Base-by-base conservation (phyloP, 2,329 filamentous ascomycete species). In the Blastomyces silverae region DNA sequence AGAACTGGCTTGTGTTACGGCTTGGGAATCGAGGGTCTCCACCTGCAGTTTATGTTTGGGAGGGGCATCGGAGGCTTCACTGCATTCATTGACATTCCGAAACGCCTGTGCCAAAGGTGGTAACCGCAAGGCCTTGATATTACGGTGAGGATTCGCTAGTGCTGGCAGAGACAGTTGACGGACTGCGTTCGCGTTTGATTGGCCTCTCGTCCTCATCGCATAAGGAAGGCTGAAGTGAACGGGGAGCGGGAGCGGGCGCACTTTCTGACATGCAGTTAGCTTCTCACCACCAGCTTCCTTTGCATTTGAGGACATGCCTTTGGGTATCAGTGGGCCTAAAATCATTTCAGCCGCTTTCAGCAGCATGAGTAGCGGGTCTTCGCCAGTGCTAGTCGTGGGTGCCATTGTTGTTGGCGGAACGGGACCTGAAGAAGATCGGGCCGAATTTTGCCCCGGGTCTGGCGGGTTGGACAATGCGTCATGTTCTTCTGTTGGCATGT, bases 251-350 rank as follows among this genome's bases (percentile, higher is more conserved):
- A 42, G 56, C n/a, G 37, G 56, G 11, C 25, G 34, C 37, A 42
- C 20, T 25, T 58, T 58, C 58, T 46, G 58, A 7, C 44, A 50
- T 61, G 20, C 10, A 50, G 58, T 61, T 61, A 46, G 58, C 25
- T 61, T 50, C 44, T 46, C 42, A 17, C 25, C 22, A 61, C 44
- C 42, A 50, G 25, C 42, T 25, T 48, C 44, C 42, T 28, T 39
- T 58, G n/a, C 22, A 50, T 34, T 42, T 15, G 25, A 50, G 25
- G 42, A 61, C 28, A 61, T 61, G 42, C 44, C 58, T 48, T 34
- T 61, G 42, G 58, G 42, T 61, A 61, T 61, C 39, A 61, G 37
- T 31, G 58, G 58, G 42, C 42, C 58, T 50, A 61, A 61, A 48
- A 61, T 61, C 17, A 61, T 17, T 25, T 61, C 58, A n/a, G 58